Conservation (phyloP, 2,329 filamentous ascomycete genomes). For the Fusarium torreyae region DNA sequence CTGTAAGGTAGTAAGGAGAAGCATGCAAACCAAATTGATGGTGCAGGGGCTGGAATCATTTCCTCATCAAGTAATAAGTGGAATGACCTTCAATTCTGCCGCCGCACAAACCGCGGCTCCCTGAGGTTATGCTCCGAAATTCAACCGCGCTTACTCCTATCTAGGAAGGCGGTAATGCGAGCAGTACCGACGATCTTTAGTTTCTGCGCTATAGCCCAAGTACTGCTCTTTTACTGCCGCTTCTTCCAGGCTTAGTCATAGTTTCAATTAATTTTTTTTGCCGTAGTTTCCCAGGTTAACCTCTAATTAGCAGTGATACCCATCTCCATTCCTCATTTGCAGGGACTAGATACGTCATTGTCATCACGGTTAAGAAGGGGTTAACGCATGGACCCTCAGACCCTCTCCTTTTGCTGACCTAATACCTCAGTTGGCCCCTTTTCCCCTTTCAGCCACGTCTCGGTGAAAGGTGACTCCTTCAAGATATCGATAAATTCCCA, state of each 20-base stretch:
- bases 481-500: constrained; percentile 20
- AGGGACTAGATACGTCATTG: constrained; percentile 16
- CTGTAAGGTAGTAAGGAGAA: constrained; percentile 5
- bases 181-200: neutral
- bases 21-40: constrained; percentile 10
- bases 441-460: constrained; percentile 37
- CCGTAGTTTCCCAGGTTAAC: neutral
- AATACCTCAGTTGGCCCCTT: constrained; percentile 32
- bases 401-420: constrained; percentile 26
- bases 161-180: constrained; percentile 6
- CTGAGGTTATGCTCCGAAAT: neutral
- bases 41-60: constrained; percentile 4
- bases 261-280: too few species aligned
- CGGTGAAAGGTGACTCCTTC: neutral
- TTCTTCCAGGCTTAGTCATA: too few species aligned
- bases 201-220: neutral
- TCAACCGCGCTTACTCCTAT: neutral
- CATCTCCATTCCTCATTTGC: constrained; percentile 1
- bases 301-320: constrained; percentile 15
- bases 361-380: neutral
- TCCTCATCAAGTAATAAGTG: constrained; percentile 24
- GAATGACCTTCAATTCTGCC: constrained; percentile 19
- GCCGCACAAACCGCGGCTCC: neutral
- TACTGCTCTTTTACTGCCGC: neutral
- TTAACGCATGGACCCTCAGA: neutral